Base-by-base conservation (phyloP, 2,329 filamentous ascomycete species). In the Hirsutella minnesotensis region DNA sequence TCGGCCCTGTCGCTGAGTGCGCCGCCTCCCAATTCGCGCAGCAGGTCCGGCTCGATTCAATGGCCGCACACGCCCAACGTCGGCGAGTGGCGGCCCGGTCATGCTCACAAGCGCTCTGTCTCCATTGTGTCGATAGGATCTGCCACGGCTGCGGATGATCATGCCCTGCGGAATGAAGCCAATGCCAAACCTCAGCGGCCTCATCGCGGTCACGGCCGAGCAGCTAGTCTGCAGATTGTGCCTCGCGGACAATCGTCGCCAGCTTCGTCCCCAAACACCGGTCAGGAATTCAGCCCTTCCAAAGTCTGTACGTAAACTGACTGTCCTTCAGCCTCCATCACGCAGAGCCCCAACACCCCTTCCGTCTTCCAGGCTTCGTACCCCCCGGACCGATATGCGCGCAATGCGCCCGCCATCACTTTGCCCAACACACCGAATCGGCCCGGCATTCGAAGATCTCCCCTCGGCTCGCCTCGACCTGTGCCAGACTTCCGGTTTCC, bases 91-190 rank as follows among this genome's bases (percentile, higher is more conserved):
- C 52, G 55, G 18, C 49, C 58, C 19, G 67, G 71, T n/a, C 76
- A 82, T 53, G 67, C 70, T 42, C 85, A 89, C 53, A 79, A 82
- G 58, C 73, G 84, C 52, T 90, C 86, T 3, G 72, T 92, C 24
- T 92, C 86, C 16, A 90, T 92, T 49, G 78, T 90, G 38, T 90
- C 86, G 9, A 77, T 90, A 52, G 82, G 81, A 10, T 77, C 77
- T 18, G 64, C 65, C 31, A 67, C 64, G 24, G 62, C 65, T 18
- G 62, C 69, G 34, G 73, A 74, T 19, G 72, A 73, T 36, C 63
- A 68, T 36, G 51, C 53, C 18, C 62, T 65, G 39, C 60, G 59
- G 44, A 68, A 66, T 48, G 68, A 72, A 22, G 51, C 59, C 13
- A 55, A 64, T 2, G 47, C 55, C 27, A 61, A 66, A 51, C 62